Conservation (phyloP, 108 stramenopile genomes). For the Pseudonitzschia multiseries region DNA sequence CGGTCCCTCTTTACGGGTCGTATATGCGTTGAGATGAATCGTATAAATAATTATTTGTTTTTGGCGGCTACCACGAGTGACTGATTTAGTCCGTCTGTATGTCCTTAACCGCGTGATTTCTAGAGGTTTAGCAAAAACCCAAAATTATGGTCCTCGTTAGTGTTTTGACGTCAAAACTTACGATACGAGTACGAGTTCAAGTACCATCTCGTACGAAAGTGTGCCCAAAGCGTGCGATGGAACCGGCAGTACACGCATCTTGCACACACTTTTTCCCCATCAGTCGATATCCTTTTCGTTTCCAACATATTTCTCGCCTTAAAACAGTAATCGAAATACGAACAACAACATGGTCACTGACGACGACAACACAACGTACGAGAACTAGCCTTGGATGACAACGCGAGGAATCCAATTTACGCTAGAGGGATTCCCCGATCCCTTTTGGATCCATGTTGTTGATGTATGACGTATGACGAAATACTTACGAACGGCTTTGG, state of each 20-base stretch:
- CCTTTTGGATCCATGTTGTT: background rate
- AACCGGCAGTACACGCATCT: background rate
- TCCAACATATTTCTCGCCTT: background rate
- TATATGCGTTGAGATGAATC: too few species aligned
- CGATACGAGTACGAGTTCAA: background rate
- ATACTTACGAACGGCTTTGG: background rate
- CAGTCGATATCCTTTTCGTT: background rate
- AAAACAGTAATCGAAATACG: background rate
- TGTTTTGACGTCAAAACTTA: background rate
- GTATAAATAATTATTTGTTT: too few species aligned
- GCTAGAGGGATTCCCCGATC: background rate
- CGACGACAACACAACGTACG: background rate
- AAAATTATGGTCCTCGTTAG: too few species aligned
- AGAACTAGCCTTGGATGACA: background rate
- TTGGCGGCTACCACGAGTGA: too few species aligned
- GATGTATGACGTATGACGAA: conserved; percentile 7
- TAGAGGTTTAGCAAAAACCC: too few species aligned
- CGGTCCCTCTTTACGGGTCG: too few species aligned
- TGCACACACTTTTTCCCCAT: background rate
- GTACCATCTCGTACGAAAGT: background rate
- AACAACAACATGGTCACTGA: background rate
- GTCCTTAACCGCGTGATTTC: too few species aligned
- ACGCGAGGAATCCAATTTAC: background rate
- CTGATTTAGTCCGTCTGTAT: too few species aligned
- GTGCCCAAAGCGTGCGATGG: background rate